Percentiles rank a stretch among this genome's conserved stretches.
phyloP scores from a whole-genome alignment of 768 basidiomycete genomes.

The Kockovaella imperatae region DNA sequence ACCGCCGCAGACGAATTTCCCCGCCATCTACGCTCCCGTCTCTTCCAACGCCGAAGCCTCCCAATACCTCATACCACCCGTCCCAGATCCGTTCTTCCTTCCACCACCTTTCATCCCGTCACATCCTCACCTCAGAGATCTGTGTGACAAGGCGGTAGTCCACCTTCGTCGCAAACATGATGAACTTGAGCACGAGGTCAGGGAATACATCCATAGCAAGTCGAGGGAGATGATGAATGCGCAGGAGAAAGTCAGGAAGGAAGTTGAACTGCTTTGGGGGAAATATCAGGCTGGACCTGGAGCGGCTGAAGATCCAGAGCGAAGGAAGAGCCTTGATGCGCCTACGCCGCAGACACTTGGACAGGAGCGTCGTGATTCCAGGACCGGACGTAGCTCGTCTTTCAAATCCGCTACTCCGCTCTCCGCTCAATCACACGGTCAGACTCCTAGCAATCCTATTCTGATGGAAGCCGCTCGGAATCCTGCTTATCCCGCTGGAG shows the following conservation, averaged over 20 bases:
- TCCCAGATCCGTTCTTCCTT: slow-evolving; percentile 44
- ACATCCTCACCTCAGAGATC: slow-evolving; percentile 31
- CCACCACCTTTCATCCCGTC: slow-evolving; percentile 44
- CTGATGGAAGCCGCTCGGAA: slow-evolving; percentile 6
- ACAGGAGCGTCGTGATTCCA: neutral
- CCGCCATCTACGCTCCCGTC: slow-evolving; percentile 10
- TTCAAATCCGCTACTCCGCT: neutral
- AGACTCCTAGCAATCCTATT: slow-evolving; percentile 14
- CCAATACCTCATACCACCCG: slow-evolving; percentile 17
- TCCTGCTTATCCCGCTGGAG: slow-evolving; percentile 7
- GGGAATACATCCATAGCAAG: slow-evolving; percentile 22
- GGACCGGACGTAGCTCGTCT: slow-evolving; percentile 3
- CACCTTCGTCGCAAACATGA: slow-evolving; percentile 22
- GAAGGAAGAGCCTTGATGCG: slow-evolving; percentile 5
- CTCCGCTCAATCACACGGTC: neutral
- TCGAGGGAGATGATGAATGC: slow-evolving; percentile 23
- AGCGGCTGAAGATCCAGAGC: slow-evolving; percentile 3
- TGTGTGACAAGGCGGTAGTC: slow-evolving; percentile 28
- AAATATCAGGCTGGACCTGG: slow-evolving; percentile 25
- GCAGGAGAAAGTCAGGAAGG: slow-evolving; percentile 31
- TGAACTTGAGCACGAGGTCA: slow-evolving; percentile 30
- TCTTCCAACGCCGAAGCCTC: neutral
- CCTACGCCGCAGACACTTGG: no score
- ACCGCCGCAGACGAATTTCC: slow-evolving; percentile 17
- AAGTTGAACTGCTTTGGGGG: slow-evolving; percentile 41